Evolutionary conservation across 2,329 filamentous ascomycete genomes (phyloP).

Genomic region (Cercospora sp.): DNA sequence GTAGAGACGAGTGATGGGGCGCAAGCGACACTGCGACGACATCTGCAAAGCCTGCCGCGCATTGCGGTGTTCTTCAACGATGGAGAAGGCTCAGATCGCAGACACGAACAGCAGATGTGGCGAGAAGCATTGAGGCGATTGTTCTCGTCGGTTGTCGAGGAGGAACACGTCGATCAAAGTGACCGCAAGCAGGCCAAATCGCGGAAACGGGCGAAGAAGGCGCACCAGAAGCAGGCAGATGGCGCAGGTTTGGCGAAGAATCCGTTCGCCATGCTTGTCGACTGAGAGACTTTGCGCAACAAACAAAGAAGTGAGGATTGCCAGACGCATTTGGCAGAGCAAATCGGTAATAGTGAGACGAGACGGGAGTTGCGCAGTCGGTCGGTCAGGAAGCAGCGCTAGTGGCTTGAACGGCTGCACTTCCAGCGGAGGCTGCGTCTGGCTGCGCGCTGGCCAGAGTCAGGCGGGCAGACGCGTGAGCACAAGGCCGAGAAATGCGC

Average conservation of each 20-base stretch:
- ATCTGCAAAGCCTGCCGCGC: constrained; percentile 24
- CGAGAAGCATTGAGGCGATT: constrained; percentile 5
- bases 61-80: constrained; percentile 27
- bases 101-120: constrained; percentile 22
- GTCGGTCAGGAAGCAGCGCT: neutral
- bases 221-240: constrained; percentile 60
- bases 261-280: constrained; percentile 27
- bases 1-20: constrained; percentile 49
- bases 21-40: constrained; percentile 5
- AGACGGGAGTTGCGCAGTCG: neutral
- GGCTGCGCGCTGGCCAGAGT: neutral
- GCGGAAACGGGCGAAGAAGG: constrained; percentile 57
- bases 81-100: neutral
- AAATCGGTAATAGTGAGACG: neutral
- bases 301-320: neutral
- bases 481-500: neutral
- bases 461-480: neutral
- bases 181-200: constrained; percentile 59
- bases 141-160: constrained; percentile 10
- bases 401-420: constrained; percentile 4
- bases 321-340: neutral
- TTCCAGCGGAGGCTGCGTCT: neutral
- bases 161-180: neutral
- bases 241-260: constrained; percentile 16
- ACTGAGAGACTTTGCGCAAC: constrained; percentile 9